Evolutionary conservation across 179 eudicot genomes (phyloP), one percentile per base, ranked within the genome.

Genomic region (Patellifolia procumbens): DNA sequence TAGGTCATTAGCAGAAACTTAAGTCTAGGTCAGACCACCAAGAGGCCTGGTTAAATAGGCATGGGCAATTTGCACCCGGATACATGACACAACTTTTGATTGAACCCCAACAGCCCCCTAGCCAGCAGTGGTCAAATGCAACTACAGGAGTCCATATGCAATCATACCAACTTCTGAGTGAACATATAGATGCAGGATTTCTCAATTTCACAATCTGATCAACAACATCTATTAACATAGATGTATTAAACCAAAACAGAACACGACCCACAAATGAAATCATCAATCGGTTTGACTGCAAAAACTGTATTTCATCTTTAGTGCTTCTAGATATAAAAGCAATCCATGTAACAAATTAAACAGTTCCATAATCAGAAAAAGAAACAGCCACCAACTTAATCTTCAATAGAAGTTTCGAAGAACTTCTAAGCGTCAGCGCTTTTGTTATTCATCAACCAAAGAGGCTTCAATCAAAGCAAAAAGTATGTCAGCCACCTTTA

Each of bases 361-460:
- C 5, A 49, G 22, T 49, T 24, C 53, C 59, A 35, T 37, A 51
- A 66, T 46, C 65, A 65, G 59, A 20, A 19, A 39, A 43, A 34
- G 34, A 48, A 77, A 46, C 37, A 77, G 11, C 63, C 53, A 58
- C 28, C 70, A 49, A 48, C 22, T 39, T 19, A 16, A 77, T 17
- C 42, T 63, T 62, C 71, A 78, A 62, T 28, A 52, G 2, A 78
- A 63, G 55, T 78, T 72, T 26, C 65, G 72, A 72, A 63, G 73
- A 78, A 48, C 70, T 45, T 74, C 76, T n/a, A 13, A 71, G 64
- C 76, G 22, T 49, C 39, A 34, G 66, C 17, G 59, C 73, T 64
- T 64, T 62, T 39, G 48, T 78, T 78, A 78, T 78, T 78, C 81
- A 72, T 32, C 66, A 63, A 67, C 73, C 55, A 58, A 22, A 20